phyloP scores from a whole-genome alignment of 345 rosid species.

The Sonneratia alba region DNA sequence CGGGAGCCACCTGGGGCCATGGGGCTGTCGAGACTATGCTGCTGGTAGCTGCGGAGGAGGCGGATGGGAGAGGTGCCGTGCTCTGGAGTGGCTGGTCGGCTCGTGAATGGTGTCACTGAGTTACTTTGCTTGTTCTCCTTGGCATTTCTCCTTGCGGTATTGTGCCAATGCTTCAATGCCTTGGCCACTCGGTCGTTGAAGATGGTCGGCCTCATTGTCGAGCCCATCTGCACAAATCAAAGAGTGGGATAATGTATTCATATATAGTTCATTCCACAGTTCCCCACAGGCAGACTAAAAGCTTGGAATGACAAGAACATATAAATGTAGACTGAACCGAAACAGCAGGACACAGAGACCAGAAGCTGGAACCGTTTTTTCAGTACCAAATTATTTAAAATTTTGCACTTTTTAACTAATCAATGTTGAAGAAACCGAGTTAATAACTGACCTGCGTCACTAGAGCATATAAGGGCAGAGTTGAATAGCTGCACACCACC shows the following conservation, averaged over 20 bases:
- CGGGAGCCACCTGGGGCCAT: neutral
- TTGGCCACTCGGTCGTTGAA: slow-evolving; percentile 70
- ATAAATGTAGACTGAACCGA: too few relatives aligned
- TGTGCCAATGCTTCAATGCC: slow-evolving; percentile 80
- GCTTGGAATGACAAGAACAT: neutral
- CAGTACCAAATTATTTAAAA: neutral
- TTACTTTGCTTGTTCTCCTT: slow-evolving; percentile 45
- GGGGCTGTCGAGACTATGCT: slow-evolving; percentile 2
- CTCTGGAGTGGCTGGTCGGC: slow-evolving; percentile 67
- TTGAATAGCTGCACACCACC: slow-evolving; percentile 82
- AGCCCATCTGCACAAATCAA: slow-evolving; percentile 59
- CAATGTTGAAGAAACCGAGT: neutral
- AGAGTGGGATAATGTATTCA: neutral
- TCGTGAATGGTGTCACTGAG: slow-evolving; percentile 43
- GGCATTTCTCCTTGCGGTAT: slow-evolving; percentile 42
- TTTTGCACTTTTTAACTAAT: neutral
- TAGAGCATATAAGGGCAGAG: slow-evolving; percentile 86
- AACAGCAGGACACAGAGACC: too few relatives aligned
- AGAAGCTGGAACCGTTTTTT: neutral
- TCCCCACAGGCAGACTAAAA: neutral
- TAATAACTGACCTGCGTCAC: slow-evolving; percentile 68
- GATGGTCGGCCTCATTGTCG: slow-evolving; percentile 71
- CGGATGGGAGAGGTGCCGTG: slow-evolving; percentile 65
- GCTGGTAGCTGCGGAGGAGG: slow-evolving; percentile 35
- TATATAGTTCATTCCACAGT: neutral